phyloP scores from a whole-genome alignment of 2,329 filamentous ascomycete genomes.

The Fusarium torulosum region DNA sequence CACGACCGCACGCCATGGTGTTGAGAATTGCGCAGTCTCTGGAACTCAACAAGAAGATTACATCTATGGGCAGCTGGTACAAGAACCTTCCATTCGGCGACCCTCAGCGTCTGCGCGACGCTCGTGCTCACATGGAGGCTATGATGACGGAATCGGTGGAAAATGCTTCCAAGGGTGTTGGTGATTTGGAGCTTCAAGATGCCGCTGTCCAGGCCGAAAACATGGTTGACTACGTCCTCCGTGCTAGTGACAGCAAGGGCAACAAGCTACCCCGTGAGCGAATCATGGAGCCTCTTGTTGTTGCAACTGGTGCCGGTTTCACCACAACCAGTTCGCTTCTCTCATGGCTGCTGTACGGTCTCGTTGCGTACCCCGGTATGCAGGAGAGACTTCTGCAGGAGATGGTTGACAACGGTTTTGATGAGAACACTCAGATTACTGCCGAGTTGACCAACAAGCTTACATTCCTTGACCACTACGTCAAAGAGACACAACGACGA shows the following conservation, averaged over 20 bases:
- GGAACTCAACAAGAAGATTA: slow-evolving; percentile 70
- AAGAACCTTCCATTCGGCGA: slow-evolving; percentile 68
- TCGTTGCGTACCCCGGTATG: slow-evolving; percentile 66
- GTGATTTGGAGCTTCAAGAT: slow-evolving; percentile 59
- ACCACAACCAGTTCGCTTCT: slow-evolving; percentile 70
- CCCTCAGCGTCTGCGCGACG: slow-evolving; percentile 57
- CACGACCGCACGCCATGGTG: slow-evolving; percentile 65
- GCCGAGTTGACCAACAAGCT: slow-evolving; percentile 63
- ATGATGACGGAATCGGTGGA: slow-evolving; percentile 57
- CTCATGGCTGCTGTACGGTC: slow-evolving; percentile 68
- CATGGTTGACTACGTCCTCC: slow-evolving; percentile 63
- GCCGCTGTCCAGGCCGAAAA: slow-evolving; percentile 63
- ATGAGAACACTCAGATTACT: slow-evolving; percentile 59
- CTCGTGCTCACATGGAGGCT: slow-evolving; percentile 50
- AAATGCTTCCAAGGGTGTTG: slow-evolving; percentile 53
- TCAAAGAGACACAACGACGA: slow-evolving; percentile 71
- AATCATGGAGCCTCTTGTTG: slow-evolving; percentile 56
- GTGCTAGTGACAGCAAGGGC: slow-evolving; percentile 66
- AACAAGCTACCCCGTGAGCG: slow-evolving; percentile 61
- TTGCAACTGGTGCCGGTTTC: slow-evolving; percentile 70
- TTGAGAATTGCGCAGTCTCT: slow-evolving; percentile 63
- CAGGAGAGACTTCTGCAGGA: slow-evolving; percentile 71
- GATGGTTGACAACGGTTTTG: slow-evolving; percentile 62
- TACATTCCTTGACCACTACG: slow-evolving; percentile 66
- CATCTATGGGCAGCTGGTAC: slow-evolving; percentile 68